Percentiles rank a stretch among this genome's conserved stretches.
Conservation (phyloP, 495 filamentous ascomycete species). For the Hypoxylon intermedium region DNA sequence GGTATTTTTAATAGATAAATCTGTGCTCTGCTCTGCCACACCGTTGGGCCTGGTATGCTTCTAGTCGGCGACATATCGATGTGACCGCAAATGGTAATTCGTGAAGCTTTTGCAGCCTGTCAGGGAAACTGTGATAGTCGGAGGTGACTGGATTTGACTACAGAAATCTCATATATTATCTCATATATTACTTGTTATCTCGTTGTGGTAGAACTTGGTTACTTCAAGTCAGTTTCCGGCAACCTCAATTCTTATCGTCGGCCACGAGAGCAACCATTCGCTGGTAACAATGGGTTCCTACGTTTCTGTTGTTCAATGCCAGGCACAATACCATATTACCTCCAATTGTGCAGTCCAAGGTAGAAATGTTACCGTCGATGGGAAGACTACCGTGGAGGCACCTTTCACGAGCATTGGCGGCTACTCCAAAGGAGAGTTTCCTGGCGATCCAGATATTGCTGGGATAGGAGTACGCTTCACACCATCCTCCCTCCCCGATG, state of each 20-base stretch:
- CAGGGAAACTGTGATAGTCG: background rate
- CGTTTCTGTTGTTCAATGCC: constrained; percentile 38
- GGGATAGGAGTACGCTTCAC: constrained; percentile 25
- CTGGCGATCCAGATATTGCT: constrained; percentile 30
- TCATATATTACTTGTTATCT: background rate
- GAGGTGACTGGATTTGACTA: background rate
- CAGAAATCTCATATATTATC: background rate
- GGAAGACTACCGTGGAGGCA: background rate
- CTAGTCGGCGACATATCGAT: background rate
- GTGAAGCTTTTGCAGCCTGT: background rate
- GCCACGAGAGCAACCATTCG: background rate
- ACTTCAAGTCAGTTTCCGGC: too few relatives aligned
- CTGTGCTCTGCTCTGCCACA: background rate
- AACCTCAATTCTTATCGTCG: background rate
- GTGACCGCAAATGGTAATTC: too few relatives aligned
- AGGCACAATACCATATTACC: constrained; percentile 28
- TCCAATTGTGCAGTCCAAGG: constrained; percentile 26
- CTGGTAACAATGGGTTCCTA: constrained; percentile 38
- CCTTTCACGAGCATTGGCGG: constrained; percentile 21
- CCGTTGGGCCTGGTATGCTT: background rate
- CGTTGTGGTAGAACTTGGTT: background rate
- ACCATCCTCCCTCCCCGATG: background rate
- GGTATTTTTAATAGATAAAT: constrained; percentile 2
- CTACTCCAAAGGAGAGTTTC: constrained; percentile 14
- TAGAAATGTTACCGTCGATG: background rate